Evolutionary conservation across 208 protist genomes (phyloP), one percentile per base, ranked within the genome.

Genomic region (Trypanosoma avium): DNA sequence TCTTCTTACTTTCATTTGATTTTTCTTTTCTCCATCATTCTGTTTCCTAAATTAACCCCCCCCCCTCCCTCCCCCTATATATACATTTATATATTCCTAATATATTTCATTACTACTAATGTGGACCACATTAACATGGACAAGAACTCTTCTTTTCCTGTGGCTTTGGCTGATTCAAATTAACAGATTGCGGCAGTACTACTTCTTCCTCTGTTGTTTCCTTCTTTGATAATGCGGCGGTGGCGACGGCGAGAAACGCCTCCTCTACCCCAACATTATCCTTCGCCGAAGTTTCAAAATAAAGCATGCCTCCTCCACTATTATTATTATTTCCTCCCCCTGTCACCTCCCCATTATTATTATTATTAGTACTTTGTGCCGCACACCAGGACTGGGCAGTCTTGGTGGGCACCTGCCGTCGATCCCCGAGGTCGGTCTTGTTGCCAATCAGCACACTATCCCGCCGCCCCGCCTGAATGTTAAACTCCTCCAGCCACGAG

Each of bases 371-470:
- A 40, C 59, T 61, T 61, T 99, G 97, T 45, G 72, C 73, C 49
- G 88, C 77, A 63, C 97, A 99, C 98, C 98, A 99, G 32, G 84
- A 84, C 67, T 98, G 77, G n/a, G 96, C 98, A 15, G 84, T 79
- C 73, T 98, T 95, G 71, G 80, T 86, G 1, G 82, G 67, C 43
- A 99, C 97, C 55, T 96, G 93, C 6, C 98, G 88, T 58, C 75
- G 82, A 43, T 97, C 88, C 56, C 98, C 95, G 4, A 99, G 70
- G 83, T 99, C 99, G 19, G 93, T 97, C 78, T 99, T 99, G 91
- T 99, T 99, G 64, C 98, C 98, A 29, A 99, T 80, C 21, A 99
- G 89, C 38, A 99, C 97, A 75, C 99, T 99, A 53, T 98, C 97
- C 66, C 98, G 98, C 29, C 96, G 88, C 0, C 92, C 88, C 8